Percentiles rank a stretch among this genome's conserved stretches.
phyloP scores from a whole-genome alignment of 306 rosid genomes.

The Nissolia schottii region DNA sequence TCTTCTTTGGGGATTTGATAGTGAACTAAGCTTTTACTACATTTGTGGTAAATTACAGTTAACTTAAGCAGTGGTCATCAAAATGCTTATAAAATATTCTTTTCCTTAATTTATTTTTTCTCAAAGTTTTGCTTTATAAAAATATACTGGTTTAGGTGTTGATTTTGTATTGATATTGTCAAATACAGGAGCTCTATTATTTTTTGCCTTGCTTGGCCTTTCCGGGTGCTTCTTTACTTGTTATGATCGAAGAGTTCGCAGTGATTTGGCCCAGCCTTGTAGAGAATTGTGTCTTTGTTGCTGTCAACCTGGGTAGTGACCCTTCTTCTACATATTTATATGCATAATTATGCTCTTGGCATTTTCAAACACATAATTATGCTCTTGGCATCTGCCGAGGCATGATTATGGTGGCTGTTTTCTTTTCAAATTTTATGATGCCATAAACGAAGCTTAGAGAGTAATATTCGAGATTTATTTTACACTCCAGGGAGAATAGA shows the following conservation, averaged over 20 bases:
- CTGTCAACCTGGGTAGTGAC: constrained; percentile 92
- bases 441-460: not conserved
- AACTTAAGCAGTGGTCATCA: not conserved
- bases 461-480: not conserved
- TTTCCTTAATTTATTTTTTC: not conserved
- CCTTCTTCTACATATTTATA: constrained; percentile 5
- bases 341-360: constrained; percentile 9
- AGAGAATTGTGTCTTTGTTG: constrained; percentile 97
- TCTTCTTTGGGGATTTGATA: constrained; percentile 82
- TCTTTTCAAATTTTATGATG: constrained; percentile 12
- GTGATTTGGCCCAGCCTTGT: constrained; percentile 98
- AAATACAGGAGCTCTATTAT: constrained; percentile 82
- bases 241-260: constrained; percentile 95
- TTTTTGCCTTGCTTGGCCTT: constrained; percentile 92
- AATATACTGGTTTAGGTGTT: constrained; percentile 13
- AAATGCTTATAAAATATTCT: not conserved
- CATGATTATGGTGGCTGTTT: not conserved
- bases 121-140: not conserved
- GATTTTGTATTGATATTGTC: constrained; percentile 27
- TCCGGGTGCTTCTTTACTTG: constrained; percentile 99
- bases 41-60: constrained; percentile 63
- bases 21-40: constrained; percentile 79
- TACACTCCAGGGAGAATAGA: not conserved
- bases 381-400: constrained; percentile 1
- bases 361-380: constrained; percentile 1